Percentiles rank a stretch among this genome's conserved stretches.
phyloP scores from a whole-genome alignment of 2,329 filamentous ascomycete genomes.

The Claviceps lovelessii region DNA sequence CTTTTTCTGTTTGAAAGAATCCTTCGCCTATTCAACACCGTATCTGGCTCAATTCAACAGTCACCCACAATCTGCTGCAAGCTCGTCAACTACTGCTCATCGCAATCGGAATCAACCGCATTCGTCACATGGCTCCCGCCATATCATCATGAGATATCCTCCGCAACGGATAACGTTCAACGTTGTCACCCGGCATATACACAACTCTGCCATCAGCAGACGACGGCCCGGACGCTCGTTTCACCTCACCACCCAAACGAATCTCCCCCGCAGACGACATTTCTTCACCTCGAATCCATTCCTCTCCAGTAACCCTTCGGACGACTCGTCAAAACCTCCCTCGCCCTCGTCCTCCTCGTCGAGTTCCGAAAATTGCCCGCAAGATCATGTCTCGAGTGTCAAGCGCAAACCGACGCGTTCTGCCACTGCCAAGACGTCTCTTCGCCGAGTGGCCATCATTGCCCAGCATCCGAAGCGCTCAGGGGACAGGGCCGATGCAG shows the following conservation, averaged over 20 bases:
- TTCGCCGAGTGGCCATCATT: conserved; percentile 74
- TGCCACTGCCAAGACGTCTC: conserved; percentile 49
- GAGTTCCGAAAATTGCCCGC: conserved; percentile 5
- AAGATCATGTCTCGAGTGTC: conserved; percentile 12
- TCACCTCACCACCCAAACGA: conserved; percentile 29
- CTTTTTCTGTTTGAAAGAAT: neutral
- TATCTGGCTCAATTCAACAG: neutral
- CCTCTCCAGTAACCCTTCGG: conserved; percentile 23
- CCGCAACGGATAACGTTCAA: conserved; percentile 20
- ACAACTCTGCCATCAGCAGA: conserved; percentile 13
- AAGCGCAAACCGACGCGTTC: conserved; percentile 34
- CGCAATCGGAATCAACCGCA: neutral
- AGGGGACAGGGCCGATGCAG: conserved; percentile 17
- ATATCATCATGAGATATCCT: conserved; percentile 19
- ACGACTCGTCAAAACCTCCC: conserved; percentile 8
- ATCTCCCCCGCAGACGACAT: conserved; percentile 39
- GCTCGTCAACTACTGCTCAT: neutral
- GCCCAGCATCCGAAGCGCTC: conserved; percentile 47
- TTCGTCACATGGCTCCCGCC: conserved; percentile 10
- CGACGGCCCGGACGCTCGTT: conserved; percentile 23
- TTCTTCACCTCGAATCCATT: conserved; percentile 55
- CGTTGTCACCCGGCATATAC: conserved; percentile 16
- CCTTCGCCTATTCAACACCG: neutral
- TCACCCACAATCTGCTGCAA: neutral
- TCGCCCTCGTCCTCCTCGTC: neutral